Percentiles rank a stretch among this genome's conserved stretches.
These are phyloP conservation scores for Coemansia sp. DNA, from an alignment of 192 early-diverging fungal genomes.

Conservation along the genomic window DNA sequence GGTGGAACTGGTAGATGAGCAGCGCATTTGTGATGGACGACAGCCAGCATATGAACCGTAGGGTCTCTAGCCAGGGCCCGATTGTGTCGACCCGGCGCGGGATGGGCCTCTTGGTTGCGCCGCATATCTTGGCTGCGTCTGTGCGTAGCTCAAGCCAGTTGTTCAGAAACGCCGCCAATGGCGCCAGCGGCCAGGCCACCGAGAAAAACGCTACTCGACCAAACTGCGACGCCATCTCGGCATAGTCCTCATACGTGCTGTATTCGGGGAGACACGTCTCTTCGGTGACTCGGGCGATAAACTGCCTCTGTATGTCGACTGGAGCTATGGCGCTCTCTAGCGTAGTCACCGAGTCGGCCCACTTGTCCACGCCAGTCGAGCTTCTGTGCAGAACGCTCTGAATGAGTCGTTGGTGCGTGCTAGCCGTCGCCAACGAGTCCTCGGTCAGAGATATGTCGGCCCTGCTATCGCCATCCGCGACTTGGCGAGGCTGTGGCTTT, in stretches of 20 bases:
- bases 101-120: conserved; percentile 70
- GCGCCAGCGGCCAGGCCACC: conserved; percentile 82
- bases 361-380: conserved; percentile 20
- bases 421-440: conserved; percentile 12
- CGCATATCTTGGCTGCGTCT: conserved; percentile 91
- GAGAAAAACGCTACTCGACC: conserved; percentile 87
- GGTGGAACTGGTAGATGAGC: conserved; percentile 60
- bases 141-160: conserved; percentile 91
- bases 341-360: conserved; percentile 12
- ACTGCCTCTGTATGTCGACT: conserved; percentile 28
- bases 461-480: neutral
- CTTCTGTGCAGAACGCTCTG: neutral
- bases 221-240: conserved; percentile 94
- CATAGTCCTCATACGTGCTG: conserved; percentile 86
- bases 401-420: neutral
- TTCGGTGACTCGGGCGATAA: conserved; percentile 36
- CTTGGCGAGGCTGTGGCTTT: neutral
- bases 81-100: conserved; percentile 75
- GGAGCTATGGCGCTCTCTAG: conserved; percentile 21
- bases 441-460: neutral
- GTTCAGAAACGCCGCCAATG: conserved; percentile 81
- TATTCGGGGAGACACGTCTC: conserved; percentile 69
- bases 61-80: conserved; percentile 74
- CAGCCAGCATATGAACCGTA: conserved; percentile 61
- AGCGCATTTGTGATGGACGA: conserved; percentile 60